phyloP scores from a whole-genome alignment of 805 yeast genomes.

The Yamadazyma sp. region DNA sequence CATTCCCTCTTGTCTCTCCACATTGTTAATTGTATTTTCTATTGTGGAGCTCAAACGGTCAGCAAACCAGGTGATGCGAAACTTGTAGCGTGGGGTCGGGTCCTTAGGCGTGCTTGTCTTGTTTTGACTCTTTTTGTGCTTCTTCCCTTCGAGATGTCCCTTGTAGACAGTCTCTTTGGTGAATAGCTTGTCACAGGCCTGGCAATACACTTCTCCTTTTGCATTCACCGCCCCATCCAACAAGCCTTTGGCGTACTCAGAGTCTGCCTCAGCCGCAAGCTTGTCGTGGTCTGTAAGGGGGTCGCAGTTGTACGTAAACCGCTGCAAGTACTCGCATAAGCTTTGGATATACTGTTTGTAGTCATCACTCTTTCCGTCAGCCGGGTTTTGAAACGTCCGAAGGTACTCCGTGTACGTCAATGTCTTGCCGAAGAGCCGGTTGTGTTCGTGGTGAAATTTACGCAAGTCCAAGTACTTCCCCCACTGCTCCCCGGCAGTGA shows the following conservation, averaged over 20 bases:
- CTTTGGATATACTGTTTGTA: constrained; percentile 48
- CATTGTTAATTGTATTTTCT: constrained; percentile 54
- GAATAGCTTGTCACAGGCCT: constrained; percentile 65
- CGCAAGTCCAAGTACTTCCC: constrained; percentile 66
- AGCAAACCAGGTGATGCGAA: constrained; percentile 36
- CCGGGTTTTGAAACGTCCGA: constrained; percentile 35
- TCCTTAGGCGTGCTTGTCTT: constrained; percentile 21
- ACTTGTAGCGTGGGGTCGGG: constrained; percentile 27
- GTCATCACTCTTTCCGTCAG: constrained; percentile 13
- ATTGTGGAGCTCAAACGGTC: constrained; percentile 40
- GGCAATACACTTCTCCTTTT: constrained; percentile 51
- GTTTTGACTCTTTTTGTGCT: constrained; percentile 64
- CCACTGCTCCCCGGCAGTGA: constrained; percentile 58
- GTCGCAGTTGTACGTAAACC: constrained; percentile 46
- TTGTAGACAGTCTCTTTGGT: constrained; percentile 58
- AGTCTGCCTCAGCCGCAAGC: constrained; percentile 7
- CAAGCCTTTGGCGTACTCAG: constrained; percentile 1
- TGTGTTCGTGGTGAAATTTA: constrained; percentile 51
- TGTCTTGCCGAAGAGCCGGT: constrained; percentile 24
- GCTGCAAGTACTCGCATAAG: constrained; percentile 49
- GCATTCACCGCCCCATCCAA: constrained; percentile 7
- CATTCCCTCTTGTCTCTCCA: constrained; percentile 64
- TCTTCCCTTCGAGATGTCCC: constrained; percentile 72
- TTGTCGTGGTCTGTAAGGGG: constrained; percentile 41
- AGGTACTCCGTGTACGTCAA: constrained; percentile 53